Conservation (phyloP, 2,329 filamentous ascomycete genomes). For the Pseudogymnoascus sp. region DNA sequence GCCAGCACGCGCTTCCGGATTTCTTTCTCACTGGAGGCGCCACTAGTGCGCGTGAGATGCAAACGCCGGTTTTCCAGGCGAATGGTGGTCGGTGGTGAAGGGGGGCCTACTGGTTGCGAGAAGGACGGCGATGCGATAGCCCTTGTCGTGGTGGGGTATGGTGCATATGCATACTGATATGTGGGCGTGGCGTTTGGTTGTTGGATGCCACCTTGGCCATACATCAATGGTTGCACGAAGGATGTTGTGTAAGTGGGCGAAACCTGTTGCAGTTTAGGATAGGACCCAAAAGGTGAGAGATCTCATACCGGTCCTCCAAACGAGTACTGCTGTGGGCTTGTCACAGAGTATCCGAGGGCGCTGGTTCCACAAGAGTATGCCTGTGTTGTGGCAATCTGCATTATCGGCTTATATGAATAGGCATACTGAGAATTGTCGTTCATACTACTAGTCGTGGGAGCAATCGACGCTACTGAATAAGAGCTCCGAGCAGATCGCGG, state of each 20-base stretch:
- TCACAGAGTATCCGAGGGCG: background rate
- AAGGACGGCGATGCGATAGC: background rate
- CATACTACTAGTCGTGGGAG: constrained; percentile 6
- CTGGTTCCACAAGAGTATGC: background rate
- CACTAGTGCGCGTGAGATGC: constrained; percentile 1
- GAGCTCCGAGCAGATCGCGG: background rate
- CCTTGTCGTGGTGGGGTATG: background rate
- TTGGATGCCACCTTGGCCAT: constrained; percentile 1
- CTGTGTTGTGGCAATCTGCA: constrained; percentile 3
- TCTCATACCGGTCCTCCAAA: background rate
- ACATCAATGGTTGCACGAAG: constrained; percentile 5
- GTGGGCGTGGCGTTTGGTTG: background rate
- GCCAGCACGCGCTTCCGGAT: background rate
- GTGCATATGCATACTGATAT: constrained; percentile 5
- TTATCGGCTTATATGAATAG: constrained; percentile 3
- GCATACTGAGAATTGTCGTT: constrained; percentile 2
- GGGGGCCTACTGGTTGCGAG: background rate
- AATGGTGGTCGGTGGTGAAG: background rate
- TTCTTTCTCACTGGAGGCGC: constrained; percentile 2
- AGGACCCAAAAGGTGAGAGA: background rate
- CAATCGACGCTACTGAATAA: background rate
- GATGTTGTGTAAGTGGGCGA: constrained; percentile 1
- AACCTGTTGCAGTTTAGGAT: background rate
- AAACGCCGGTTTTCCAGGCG: background rate
- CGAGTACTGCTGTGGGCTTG: background rate